These are phyloP conservation scores for Niebla homalea DNA, from an alignment of 495 filamentous ascomycete species.

Conservation along the genomic window DNA sequence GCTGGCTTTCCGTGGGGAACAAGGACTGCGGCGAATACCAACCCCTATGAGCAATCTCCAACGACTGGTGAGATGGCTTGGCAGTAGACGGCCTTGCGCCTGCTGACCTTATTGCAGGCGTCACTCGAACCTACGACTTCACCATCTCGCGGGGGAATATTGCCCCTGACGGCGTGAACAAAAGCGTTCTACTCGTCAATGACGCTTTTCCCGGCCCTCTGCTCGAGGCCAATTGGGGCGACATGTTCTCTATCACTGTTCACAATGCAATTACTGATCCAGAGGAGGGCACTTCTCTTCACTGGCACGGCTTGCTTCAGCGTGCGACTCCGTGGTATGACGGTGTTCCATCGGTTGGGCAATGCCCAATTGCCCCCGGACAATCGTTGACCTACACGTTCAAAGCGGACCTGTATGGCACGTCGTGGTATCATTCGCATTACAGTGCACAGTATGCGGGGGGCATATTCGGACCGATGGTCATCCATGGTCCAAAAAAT, in stretches of 20 bases:
- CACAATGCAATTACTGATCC: constrained; percentile 16
- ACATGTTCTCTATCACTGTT: constrained; percentile 12
- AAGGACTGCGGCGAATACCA: constrained; percentile 25
- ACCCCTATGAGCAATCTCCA: constrained; percentile 32
- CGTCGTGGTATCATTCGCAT: constrained; percentile 39
- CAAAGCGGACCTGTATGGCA: constrained; percentile 31
- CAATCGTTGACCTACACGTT: constrained; percentile 26
- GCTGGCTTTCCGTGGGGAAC: constrained; percentile 37
- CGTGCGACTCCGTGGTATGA: constrained; percentile 24
- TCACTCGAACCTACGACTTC: constrained; percentile 39
- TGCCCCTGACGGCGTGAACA: constrained; percentile 33
- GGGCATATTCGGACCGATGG: constrained; percentile 35
- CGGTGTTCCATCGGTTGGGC: constrained; percentile 37
- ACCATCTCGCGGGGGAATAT: constrained; percentile 36
- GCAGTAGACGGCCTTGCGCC: not conserved
- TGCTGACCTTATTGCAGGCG: constrained; percentile 15
- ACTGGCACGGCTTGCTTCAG: constrained; percentile 31
- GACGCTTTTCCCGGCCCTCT: constrained; percentile 32
- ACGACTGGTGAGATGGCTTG: constrained; percentile 17
- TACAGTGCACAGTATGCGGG: constrained; percentile 33
- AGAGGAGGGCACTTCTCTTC: constrained; percentile 31
- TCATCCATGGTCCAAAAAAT: constrained; percentile 48
- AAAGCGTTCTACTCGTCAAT: constrained; percentile 29
- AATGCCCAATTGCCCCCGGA: constrained; percentile 40
- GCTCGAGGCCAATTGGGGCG: constrained; percentile 43